Percentiles rank a stretch among this genome's conserved stretches.
These are phyloP conservation scores for Penicillium hordei DNA, from an alignment of 2,329 filamentous ascomycete species.

Conservation along the genomic window DNA sequence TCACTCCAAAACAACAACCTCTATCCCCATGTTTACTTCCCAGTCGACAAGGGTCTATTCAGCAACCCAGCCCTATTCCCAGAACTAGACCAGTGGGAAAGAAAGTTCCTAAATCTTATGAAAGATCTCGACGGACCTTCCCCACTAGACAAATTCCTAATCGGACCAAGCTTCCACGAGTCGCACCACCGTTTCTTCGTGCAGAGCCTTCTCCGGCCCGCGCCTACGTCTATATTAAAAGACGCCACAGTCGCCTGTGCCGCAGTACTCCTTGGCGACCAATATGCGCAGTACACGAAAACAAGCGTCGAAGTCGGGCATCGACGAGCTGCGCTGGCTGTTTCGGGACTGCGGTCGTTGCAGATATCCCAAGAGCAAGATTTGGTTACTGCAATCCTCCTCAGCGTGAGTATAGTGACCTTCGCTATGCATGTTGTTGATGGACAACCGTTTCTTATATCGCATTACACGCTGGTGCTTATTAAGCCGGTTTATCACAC, in stretches of 20 bases:
- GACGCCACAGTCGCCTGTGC: conserved; percentile 19
- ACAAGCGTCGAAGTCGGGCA: conserved; percentile 12
- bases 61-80: conserved; percentile 11
- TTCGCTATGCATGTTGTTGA: conserved; percentile 21
- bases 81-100: conserved; percentile 16
- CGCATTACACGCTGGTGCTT: conserved; percentile 15
- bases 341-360: conserved; percentile 17
- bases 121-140: conserved; percentile 13
- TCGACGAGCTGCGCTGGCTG: conserved; percentile 14
- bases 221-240: conserved; percentile 4
- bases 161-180: conserved; percentile 15
- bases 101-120: conserved; percentile 20
- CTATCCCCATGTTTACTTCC: background rate
- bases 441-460: conserved; percentile 17
- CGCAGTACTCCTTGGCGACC: conserved; percentile 16
- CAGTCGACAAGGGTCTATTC: conserved; percentile 4
- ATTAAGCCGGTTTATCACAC: conserved; percentile 9
- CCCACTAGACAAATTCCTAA: conserved; percentile 19
- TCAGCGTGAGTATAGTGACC: conserved; percentile 18
- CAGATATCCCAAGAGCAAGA: conserved; percentile 11
- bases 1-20: background rate
- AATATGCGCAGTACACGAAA: conserved; percentile 4
- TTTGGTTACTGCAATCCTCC: conserved; percentile 8
- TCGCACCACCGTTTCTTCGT: conserved; percentile 16
- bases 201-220: conserved; percentile 11